A percentile compares a stretch with the other conserved stretches of the same genome.
phyloP scores from a whole-genome alignment of 306 rosid species.

The Hippophae tibetana region DNA sequence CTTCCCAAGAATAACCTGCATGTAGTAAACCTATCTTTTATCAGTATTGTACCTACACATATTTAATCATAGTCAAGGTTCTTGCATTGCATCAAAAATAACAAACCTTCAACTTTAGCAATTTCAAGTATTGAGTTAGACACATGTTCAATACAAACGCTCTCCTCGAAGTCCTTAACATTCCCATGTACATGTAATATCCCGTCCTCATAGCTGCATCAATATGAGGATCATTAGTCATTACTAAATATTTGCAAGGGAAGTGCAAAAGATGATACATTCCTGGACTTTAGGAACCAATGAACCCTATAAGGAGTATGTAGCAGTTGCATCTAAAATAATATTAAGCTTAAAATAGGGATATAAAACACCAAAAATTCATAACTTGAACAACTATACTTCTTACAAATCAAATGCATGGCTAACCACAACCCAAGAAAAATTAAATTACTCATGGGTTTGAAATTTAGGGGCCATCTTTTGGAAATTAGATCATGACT shows the following conservation, averaged over 20 bases:
- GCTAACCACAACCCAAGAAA: not conserved
- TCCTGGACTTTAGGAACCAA: not conserved
- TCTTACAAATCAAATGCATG: not conserved
- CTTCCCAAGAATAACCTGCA: constrained; percentile 72
- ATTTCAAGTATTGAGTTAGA: constrained; percentile 48
- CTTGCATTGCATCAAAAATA: not conserved
- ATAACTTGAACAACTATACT: not conserved
- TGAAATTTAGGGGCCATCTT: no score
- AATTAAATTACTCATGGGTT: no score
- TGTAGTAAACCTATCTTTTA: not conserved
- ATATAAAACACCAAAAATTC: not conserved
- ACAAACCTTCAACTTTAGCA: constrained; percentile 67
- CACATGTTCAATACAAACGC: constrained; percentile 47
- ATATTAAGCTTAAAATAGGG: not conserved
- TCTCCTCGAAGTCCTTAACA: constrained; percentile 65
- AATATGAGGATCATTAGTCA: constrained; percentile 10
- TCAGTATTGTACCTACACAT: not conserved
- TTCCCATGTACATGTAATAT: constrained; percentile 71
- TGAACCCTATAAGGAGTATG: not conserved
- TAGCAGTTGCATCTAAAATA: not conserved
- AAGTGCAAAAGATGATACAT: not conserved
- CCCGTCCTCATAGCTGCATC: constrained; percentile 75
- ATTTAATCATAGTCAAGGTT: not conserved
- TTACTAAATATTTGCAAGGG: not conserved
- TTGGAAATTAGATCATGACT: no score